Base-by-base conservation (phyloP, 2,329 filamentous ascomycete genomes). In the Colletotrichum eremochloae region DNA sequence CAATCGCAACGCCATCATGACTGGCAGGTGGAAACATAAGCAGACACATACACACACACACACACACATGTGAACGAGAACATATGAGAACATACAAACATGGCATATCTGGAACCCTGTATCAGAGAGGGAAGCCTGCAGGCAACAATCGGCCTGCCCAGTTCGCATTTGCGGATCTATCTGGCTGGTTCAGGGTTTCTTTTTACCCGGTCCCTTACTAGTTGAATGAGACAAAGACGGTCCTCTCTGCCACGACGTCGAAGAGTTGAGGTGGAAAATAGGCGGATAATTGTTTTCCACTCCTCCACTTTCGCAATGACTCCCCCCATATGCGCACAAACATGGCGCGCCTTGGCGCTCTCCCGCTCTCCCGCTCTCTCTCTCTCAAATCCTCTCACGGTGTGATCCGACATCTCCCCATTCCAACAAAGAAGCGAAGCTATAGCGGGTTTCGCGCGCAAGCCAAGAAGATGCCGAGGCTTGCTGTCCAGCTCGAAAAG, bases 391-490 rank as follows among this genome's bases (percentile, higher is more conserved):
- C 53, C 18, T 63, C 57, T n/a, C 55, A 56, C 67, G 69, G 65
- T 69, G 66, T 56, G 57, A 61, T 65, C 66, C 55, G 66, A 72
- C 66, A 72, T 72, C 68, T 42, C 52, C 29, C 46, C 40, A 29
- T 64, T 42, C 24, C 56, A 50, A 53, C 42, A 62, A 57, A 72
- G 46, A 72, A 72, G 60, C 65, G 66, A 69, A 70, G 60, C 66
- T 70, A 65, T 72, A 53, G 50, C 57, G 56, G 40, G 61, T 70
- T 61, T 72, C 60, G 55, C 60, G 48, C 50, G 60, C 70, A 69
- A 72, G 70, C 66, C 70, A 72, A 69, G 53, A 69, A 64, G 24
- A 55, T 50, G 36, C 40, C 33, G 33, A 55, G 46, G 52, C 48
- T 29, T 42, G 38, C 62, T 44, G 38, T 56, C 38, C 33, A 61